Percentiles rank a stretch among this genome's conserved stretches.
These are phyloP conservation scores for Hymenoscyphus salicellus DNA, from an alignment of 2,329 filamentous ascomycete species.

Conservation along the genomic window DNA sequence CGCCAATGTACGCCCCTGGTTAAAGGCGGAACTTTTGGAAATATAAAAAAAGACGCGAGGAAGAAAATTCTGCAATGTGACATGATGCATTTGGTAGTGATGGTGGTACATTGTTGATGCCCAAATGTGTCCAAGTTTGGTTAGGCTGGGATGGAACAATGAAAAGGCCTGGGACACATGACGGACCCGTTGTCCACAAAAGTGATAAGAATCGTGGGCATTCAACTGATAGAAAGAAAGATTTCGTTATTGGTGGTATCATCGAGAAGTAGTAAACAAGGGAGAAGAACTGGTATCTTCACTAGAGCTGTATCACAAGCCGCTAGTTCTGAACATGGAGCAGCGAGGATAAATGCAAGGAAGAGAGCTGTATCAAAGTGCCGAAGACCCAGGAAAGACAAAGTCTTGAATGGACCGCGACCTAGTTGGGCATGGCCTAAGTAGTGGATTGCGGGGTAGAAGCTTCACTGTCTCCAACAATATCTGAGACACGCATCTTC, in stretches of 20 bases:
- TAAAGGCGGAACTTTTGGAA: conserved; percentile 7
- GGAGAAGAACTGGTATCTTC: conserved; percentile 8
- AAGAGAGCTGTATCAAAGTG: conserved; percentile 8
- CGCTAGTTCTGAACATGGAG: not conserved
- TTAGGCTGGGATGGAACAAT: not conserved
- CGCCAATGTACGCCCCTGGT: not conserved
- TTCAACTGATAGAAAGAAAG: conserved; percentile 13
- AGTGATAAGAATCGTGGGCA: not conserved
- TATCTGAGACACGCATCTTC: conserved; percentile 54
- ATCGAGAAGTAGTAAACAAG: conserved; percentile 20
- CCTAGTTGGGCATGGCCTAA: conserved; percentile 15
- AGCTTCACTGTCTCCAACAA: conserved; percentile 37
- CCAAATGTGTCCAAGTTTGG: conserved; percentile 1
- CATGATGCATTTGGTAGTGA: conserved; percentile 9
- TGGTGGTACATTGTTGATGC: conserved; percentile 14
- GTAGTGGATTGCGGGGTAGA: conserved; percentile 33
- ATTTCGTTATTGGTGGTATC: conserved; percentile 26
- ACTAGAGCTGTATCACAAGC: conserved; percentile 9
- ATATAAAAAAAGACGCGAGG: not conserved
- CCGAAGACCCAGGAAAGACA: conserved; percentile 6
- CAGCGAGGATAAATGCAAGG: not conserved
- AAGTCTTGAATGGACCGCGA: conserved; percentile 4
- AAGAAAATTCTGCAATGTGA: not conserved
- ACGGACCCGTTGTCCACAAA: not conserved
- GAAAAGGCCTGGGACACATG: not conserved